A percentile compares a stretch with the other conserved stretches of the same genome.
phyloP scores from a whole-genome alignment of 257 asterid species.

The Nyctanthes arbortristis region DNA sequence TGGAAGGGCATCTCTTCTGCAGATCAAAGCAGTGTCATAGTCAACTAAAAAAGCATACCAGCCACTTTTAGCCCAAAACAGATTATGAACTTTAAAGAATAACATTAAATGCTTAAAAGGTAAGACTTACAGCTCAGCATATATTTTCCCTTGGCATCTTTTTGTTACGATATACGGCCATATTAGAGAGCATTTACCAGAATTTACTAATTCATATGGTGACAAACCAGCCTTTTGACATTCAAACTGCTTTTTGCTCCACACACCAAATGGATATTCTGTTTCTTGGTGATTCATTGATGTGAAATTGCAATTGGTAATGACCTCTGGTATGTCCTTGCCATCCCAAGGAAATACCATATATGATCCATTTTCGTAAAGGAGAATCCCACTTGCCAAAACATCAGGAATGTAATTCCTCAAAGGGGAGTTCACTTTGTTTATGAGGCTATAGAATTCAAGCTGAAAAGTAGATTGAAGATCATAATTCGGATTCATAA shows the following conservation, averaged over 20 bases:
- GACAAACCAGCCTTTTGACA: conserved; percentile 54
- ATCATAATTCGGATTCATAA: conserved; percentile 11
- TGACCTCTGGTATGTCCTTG: conserved; percentile 62
- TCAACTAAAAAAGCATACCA: conserved; percentile 11
- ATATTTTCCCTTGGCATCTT: conserved; percentile 86
- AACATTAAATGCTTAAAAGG: conserved; percentile 13
- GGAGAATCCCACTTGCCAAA: conserved; percentile 82
- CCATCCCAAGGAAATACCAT: conserved; percentile 82
- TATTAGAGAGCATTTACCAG: conserved; percentile 44
- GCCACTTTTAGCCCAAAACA: conserved; percentile 14
- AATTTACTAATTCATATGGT: conserved; percentile 35
- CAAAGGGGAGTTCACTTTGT: conserved; percentile 57
- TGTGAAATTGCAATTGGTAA: conserved; percentile 40
- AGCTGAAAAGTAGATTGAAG: conserved; percentile 49
- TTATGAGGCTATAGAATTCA: conserved; percentile 67
- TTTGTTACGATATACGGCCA: conserved; percentile 88
- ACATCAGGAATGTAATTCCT: conserved; percentile 74
- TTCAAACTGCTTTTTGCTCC: conserved; percentile 69
- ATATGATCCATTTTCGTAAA: conserved; percentile 61
- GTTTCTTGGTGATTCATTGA: conserved; percentile 37
- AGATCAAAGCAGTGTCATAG: conserved; percentile 29
- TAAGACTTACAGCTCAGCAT: conserved; percentile 78
- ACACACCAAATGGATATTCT: conserved; percentile 85
- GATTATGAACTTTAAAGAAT: conserved; percentile 15
- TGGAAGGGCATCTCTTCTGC: conserved; percentile 79